Conservation (phyloP, 1,284 basidiomycete genomes). For the Coniferiporia sulphurascens region DNA sequence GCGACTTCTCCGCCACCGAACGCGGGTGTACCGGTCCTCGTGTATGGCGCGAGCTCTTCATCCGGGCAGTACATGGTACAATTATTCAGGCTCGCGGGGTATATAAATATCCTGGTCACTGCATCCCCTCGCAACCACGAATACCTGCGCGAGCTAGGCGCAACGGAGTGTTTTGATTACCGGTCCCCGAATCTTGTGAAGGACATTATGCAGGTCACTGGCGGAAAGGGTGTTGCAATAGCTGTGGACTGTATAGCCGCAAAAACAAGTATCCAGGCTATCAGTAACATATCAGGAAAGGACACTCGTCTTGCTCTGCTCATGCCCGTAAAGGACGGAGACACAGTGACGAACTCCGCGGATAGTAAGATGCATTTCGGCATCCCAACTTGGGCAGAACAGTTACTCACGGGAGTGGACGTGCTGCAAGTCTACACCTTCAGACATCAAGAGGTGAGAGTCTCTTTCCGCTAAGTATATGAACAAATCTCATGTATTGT, state of each 20-base stretch:
- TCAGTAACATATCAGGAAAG: constrained; percentile 32
- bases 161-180: constrained; percentile 48
- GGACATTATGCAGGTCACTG: constrained; percentile 35
- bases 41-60: constrained; percentile 56
- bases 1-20: constrained; percentile 29
- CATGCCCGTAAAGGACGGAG: constrained; percentile 44
- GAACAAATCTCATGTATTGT: neutral
- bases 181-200: constrained; percentile 34
- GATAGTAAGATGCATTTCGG: constrained; percentile 31
- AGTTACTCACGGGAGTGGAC: constrained; percentile 29
- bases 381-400: constrained; percentile 27
- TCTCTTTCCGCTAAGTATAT: neutral
- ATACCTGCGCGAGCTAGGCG: constrained; percentile 44
- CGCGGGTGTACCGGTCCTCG: constrained; percentile 37
- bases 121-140: constrained; percentile 45
- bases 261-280: constrained; percentile 32
- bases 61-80: constrained; percentile 51
- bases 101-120: constrained; percentile 47
- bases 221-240: constrained; percentile 33
- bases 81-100: constrained; percentile 48
- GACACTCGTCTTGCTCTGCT: constrained; percentile 39
- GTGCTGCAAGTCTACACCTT: constrained; percentile 40
- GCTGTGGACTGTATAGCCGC: constrained; percentile 43
- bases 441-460: constrained; percentile 35
- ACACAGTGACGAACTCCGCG: constrained; percentile 29